Base-by-base conservation (phyloP, 306 rosid species). In the Lathyrus oleraceus region DNA sequence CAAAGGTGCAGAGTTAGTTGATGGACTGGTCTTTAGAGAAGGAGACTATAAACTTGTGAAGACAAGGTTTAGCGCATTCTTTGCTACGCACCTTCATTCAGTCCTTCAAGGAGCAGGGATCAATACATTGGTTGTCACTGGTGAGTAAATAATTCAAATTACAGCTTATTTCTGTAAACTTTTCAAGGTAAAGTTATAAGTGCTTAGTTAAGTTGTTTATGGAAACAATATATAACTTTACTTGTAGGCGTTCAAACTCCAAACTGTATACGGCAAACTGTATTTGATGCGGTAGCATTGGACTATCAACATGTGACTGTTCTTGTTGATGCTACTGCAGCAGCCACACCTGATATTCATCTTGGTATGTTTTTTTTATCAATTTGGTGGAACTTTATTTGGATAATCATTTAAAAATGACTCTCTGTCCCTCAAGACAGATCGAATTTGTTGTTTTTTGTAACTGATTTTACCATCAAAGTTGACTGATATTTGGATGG, bases 221-320 rank as follows among this genome's bases (percentile, higher is more conserved):
- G 11, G 2, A 15, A 7, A 47, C 19, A 47, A 48, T 15, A 15
- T 66, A 42, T 40, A 39, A 45, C 51, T 77, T 32, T 38, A 19
- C 27, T 27, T 78, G 12, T 61, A 90, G 98, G 97, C 67, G 92
- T 94, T 71, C 98, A 94, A 86, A 90, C 97, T 65, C 98, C 98
- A 38, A 94, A 94, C 77, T 94, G 98, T 67, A 90, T 94, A 65
- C 79, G 98, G 73, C 97, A 90, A 82, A 94, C 97, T 61, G 95
- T 88, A 45, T 88, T 59, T 76, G 98, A 93, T 75, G 98, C 92
- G 23, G 92, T 90, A 54, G 91, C 87, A 72, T 76, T 90, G 81
- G 94, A 93, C 74, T 93, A 90, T 81, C 83, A 67, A 47, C 81
- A 87, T 42, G 85, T 93, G 35, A 84, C 89, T 43, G 84, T 90